These are phyloP conservation scores for Xylariaceae sp. DNA, from an alignment of 2,329 filamentous ascomycete genomes.

Conservation along the genomic window DNA sequence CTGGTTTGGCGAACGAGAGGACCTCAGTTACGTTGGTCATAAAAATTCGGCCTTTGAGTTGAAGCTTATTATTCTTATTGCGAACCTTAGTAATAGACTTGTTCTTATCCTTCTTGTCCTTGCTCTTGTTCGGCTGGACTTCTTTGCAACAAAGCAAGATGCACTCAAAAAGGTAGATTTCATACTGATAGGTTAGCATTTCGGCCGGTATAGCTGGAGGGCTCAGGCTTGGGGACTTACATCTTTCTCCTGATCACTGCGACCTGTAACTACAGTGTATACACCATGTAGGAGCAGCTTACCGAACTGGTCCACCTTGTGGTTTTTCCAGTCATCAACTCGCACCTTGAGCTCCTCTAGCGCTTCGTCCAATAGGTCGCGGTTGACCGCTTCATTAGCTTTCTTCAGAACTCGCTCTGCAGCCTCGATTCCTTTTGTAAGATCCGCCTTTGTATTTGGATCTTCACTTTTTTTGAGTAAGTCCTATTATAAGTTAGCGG, in stretches of 20 bases:
- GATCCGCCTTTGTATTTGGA: constrained; percentile 71
- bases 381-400: constrained; percentile 90
- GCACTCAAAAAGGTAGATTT: constrained; percentile 95
- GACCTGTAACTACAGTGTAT: constrained; percentile 88
- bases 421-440: constrained; percentile 78
- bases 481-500: constrained; percentile 63
- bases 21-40: constrained; percentile 99
- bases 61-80: constrained; percentile 78
- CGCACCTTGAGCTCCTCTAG: constrained; percentile 79
- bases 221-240: constrained; percentile 54
- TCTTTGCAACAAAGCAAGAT: constrained; percentile 98
- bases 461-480: constrained; percentile 80
- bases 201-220: constrained; percentile 13
- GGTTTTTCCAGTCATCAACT: constrained; percentile 97
- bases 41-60: constrained; percentile 96
- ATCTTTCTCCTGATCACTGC: constrained; percentile 90
- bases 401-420: constrained; percentile 81
- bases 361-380: constrained; percentile 82
- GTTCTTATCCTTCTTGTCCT: constrained; percentile 75
- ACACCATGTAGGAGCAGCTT: constrained; percentile 86
- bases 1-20: constrained; percentile 84
- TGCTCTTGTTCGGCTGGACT: constrained; percentile 80
- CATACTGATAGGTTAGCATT: constrained; percentile 67
- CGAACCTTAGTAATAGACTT: constrained; percentile 62
- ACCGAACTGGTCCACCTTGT: constrained; percentile 89